Evolutionary conservation across 1,284 basidiomycete species (phyloP).

Genomic region (Filobasidium uniguttulatum): DNA sequence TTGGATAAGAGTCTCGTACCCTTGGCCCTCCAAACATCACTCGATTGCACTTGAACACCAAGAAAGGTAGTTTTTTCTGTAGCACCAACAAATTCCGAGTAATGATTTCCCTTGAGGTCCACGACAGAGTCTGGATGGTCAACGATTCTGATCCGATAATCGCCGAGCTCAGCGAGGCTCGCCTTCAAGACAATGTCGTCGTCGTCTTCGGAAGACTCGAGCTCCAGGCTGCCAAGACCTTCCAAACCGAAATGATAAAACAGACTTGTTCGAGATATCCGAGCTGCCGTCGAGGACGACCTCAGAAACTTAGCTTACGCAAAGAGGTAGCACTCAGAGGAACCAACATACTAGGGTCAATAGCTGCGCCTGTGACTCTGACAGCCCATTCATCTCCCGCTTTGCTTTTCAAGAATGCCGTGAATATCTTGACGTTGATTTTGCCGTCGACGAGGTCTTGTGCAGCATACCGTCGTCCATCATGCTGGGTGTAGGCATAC

Average conservation of each 20-base stretch:
- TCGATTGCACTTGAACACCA: conserved; percentile 50
- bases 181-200: conserved; percentile 45
- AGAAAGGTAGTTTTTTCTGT: conserved; percentile 60
- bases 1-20: conserved; percentile 37
- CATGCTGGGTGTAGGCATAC: conserved; percentile 80
- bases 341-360: conserved; percentile 51
- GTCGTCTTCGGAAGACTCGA: conserved; percentile 60
- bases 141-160: conserved; percentile 64
- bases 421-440: conserved; percentile 75
- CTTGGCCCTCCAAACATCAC: conserved; percentile 70
- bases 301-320: neutral
- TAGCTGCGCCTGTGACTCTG: conserved; percentile 66
- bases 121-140: conserved; percentile 52
- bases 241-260: conserved; percentile 79
- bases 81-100: conserved; percentile 48
- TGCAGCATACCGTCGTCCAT: conserved; percentile 67
- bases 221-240: conserved; percentile 62
- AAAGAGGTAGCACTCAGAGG: neutral
- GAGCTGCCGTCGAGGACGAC: conserved; percentile 30
- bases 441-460: conserved; percentile 65
- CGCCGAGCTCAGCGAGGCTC: conserved; percentile 58
- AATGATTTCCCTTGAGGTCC: conserved; percentile 45
- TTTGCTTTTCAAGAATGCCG: conserved; percentile 67
- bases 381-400: conserved; percentile 74
- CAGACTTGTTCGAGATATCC: conserved; percentile 52